Percentiles rank a stretch among this genome's conserved stretches.
phyloP scores from a whole-genome alignment of 2,329 filamentous ascomycete genomes.

The Hypocrella siamensis region DNA sequence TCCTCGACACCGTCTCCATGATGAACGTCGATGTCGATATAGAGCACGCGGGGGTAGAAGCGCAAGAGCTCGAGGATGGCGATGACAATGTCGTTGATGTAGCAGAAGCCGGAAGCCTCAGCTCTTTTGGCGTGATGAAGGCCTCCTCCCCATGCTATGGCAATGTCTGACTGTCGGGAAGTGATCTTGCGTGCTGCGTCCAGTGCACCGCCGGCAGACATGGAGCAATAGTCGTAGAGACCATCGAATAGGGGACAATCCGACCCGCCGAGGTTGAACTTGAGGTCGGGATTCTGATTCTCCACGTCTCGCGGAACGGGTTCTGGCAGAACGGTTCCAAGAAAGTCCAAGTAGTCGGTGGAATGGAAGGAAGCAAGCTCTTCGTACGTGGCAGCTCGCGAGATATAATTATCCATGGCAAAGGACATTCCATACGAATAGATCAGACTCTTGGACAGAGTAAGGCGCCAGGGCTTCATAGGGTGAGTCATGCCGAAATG shows the following conservation, averaged over 20 bases:
- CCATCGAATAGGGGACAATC: slow-evolving; percentile 97
- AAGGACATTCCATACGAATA: slow-evolving; percentile 91
- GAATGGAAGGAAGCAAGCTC: slow-evolving; percentile 81
- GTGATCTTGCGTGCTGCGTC: slow-evolving; percentile 83
- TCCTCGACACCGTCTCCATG: slow-evolving; percentile 86
- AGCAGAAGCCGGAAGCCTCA: slow-evolving; percentile 92
- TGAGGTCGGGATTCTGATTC: slow-evolving; percentile 44
- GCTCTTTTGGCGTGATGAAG: slow-evolving; percentile 92
- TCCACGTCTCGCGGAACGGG: slow-evolving; percentile 50
- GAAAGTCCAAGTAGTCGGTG: slow-evolving; percentile 78
- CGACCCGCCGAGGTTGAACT: slow-evolving; percentile 76
- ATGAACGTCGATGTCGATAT: slow-evolving; percentile 89
- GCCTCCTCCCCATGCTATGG: slow-evolving; percentile 93
- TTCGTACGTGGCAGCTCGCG: slow-evolving; percentile 70
- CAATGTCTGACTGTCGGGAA: slow-evolving; percentile 79
- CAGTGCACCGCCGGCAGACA: slow-evolving; percentile 81
- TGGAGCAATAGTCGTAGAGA: slow-evolving; percentile 84
- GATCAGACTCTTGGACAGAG: slow-evolving; percentile 86
- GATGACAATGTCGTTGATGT: slow-evolving; percentile 96
- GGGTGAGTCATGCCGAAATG: slow-evolving; percentile 95
- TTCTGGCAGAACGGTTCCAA: slow-evolving; percentile 55
- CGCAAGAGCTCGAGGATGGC: slow-evolving; percentile 79
- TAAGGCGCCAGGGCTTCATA: slow-evolving; percentile 98
- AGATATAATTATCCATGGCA: slow-evolving; percentile 87
- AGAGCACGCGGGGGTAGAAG: slow-evolving; percentile 70